Conservation (phyloP, 768 basidiomycete genomes). For the Dioszegia hungarica region DNA sequence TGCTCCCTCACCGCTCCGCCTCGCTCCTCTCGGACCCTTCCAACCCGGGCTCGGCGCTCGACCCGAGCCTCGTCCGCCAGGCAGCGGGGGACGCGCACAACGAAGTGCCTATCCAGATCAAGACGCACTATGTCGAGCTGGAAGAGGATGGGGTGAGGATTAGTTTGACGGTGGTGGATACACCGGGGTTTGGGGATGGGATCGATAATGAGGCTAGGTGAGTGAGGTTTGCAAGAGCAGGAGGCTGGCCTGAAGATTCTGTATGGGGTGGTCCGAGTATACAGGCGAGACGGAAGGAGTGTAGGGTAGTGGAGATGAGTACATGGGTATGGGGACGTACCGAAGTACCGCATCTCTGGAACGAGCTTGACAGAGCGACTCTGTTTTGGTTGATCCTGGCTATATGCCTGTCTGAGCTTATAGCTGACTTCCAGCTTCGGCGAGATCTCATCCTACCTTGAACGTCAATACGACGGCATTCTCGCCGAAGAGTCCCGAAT, state of each 20-base stretch:
- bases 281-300: too few relatives aligned
- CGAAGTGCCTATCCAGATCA: constrained; percentile 90
- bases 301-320: neutral
- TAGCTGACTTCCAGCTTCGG: constrained; percentile 67
- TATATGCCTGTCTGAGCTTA: too few relatives aligned
- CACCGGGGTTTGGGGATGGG: constrained; percentile 96
- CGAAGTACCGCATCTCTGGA: too few relatives aligned
- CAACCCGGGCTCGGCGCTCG: constrained; percentile 36
- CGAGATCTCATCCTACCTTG: constrained; percentile 93
- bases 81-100: constrained; percentile 83
- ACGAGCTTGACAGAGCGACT: too few relatives aligned
- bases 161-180: constrained; percentile 95
- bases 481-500: constrained; percentile 97
- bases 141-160: constrained; percentile 98
- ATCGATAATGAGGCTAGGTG: constrained; percentile 98
- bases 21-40: constrained; percentile 28
- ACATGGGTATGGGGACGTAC: too few relatives aligned
- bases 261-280: too few relatives aligned
- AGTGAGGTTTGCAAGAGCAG: constrained; percentile 46
- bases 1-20: constrained; percentile 69
- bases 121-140: constrained; percentile 91
- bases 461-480: constrained; percentile 98
- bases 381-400: too few relatives aligned
- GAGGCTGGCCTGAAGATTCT: too few relatives aligned
- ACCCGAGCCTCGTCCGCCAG: constrained; percentile 56